A percentile compares a stretch with the other conserved stretches of the same genome.
Conservation (phyloP, 805 yeast species). For the Saccharomycopsis olivae region DNA sequence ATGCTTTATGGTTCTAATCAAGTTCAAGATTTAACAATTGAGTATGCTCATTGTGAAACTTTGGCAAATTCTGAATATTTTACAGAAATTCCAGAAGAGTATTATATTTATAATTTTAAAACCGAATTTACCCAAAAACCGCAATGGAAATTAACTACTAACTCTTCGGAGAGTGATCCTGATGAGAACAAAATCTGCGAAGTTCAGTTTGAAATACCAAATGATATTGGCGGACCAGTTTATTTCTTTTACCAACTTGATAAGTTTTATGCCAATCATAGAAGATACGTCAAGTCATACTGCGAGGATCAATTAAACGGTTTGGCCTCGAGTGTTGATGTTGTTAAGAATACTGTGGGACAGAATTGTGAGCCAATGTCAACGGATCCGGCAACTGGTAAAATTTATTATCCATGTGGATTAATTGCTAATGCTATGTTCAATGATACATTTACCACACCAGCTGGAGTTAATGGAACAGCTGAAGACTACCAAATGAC, state of each 20-base stretch:
- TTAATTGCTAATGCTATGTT: conserved; percentile 86
- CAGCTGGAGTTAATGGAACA: conserved; percentile 27
- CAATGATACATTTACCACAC: conserved; percentile 71
- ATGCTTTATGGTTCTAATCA: conserved; percentile 66
- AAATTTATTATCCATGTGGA: conserved; percentile 86
- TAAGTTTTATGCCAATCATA: conserved; percentile 88
- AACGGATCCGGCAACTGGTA: conserved; percentile 34
- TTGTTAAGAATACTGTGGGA: conserved; percentile 32
- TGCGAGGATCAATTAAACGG: conserved; percentile 80
- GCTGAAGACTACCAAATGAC: conserved; percentile 32
- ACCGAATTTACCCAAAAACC: conserved; percentile 34
- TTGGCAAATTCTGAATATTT: conserved; percentile 36
- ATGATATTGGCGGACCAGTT: conserved; percentile 57
- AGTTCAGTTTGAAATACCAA: conserved; percentile 63
- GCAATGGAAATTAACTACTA: conserved; percentile 50
- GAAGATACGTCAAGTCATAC: conserved; percentile 81
- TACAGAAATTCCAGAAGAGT: conserved; percentile 46
- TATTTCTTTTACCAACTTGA: conserved; percentile 79
- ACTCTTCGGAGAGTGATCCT: conserved; percentile 30
- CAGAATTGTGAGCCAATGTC: conserved; percentile 56
- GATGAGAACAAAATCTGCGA: conserved; percentile 40
- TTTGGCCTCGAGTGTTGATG: conserved; percentile 42
- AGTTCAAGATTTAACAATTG: conserved; percentile 64
- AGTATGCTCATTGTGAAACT: conserved; percentile 61
- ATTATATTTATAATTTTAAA: conserved; percentile 53